phyloP scores from a whole-genome alignment of 495 filamentous ascomycete species.

The Talaromyces ruber region DNA sequence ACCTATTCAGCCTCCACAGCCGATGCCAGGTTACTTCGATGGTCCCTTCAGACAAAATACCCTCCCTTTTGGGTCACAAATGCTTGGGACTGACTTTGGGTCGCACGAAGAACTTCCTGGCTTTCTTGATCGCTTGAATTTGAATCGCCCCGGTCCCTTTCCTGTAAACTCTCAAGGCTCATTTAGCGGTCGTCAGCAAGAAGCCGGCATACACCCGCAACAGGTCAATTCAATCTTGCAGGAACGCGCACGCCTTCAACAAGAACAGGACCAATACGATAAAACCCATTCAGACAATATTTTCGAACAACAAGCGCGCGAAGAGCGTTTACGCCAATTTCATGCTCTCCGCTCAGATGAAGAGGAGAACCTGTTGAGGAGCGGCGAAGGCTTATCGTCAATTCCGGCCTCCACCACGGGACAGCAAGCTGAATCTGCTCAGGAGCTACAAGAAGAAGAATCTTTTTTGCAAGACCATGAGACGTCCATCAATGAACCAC shows the following conservation, averaged over 20 bases:
- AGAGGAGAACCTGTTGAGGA: constrained; percentile 35
- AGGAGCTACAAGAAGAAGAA: constrained; percentile 14
- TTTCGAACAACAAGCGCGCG: constrained; percentile 44
- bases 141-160: constrained; percentile 42
- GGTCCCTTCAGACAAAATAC: constrained; percentile 29
- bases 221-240: constrained; percentile 52
- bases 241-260: constrained; percentile 52
- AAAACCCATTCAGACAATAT: constrained; percentile 31
- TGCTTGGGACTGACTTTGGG: constrained; percentile 43
- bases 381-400: constrained; percentile 31
- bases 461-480: constrained; percentile 9
- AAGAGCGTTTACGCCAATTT: constrained; percentile 57
- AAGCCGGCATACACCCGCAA: constrained; percentile 44
- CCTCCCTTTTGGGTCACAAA: constrained; percentile 40
- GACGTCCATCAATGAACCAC: constrained; percentile 23
- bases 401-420: constrained; percentile 19
- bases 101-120: constrained; percentile 53
- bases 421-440: constrained; percentile 11
- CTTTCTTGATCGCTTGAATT: constrained; percentile 51
- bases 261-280: constrained; percentile 57
- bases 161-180: constrained; percentile 40
- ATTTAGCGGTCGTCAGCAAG: constrained; percentile 46
- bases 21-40: constrained; percentile 68
- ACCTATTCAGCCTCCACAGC: constrained; percentile 49
- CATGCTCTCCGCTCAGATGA: constrained; percentile 50